phyloP scores from a whole-genome alignment of 192 early-diverging fungal species.

The Coemansia sp. region DNA sequence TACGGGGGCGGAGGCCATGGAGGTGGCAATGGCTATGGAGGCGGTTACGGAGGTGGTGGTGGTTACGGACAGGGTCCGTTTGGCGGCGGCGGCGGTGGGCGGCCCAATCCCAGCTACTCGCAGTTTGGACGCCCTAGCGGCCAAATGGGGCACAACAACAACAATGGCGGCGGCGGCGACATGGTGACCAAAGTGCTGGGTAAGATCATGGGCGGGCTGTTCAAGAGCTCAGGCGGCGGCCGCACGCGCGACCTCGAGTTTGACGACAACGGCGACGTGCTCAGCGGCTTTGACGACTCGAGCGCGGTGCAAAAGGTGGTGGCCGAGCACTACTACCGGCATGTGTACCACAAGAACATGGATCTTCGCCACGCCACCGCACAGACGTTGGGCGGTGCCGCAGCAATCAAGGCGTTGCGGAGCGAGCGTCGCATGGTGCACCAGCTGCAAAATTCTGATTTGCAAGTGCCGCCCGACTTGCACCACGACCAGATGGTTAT shows the following conservation, averaged over 20 bases:
- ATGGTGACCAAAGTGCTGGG: constrained; percentile 31
- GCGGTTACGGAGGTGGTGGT: constrained; percentile 44
- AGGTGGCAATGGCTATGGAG: constrained; percentile 54
- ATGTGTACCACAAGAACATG: constrained; percentile 37
- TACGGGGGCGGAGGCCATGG: constrained; percentile 12
- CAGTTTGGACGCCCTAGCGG: constrained; percentile 18
- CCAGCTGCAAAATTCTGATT: constrained; percentile 12
- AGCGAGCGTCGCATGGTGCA: constrained; percentile 22
- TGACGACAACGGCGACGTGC: constrained; percentile 9
- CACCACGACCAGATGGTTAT: constrained; percentile 41
- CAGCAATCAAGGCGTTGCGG: constrained; percentile 38
- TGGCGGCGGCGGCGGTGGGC: constrained; percentile 10
- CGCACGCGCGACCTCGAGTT: constrained; percentile 42
- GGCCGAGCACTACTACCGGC: constrained; percentile 48
- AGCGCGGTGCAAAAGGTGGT: constrained; percentile 34
- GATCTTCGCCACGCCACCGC: constrained; percentile 31
- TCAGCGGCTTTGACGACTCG: constrained; percentile 36
- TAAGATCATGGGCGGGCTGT: constrained; percentile 48
- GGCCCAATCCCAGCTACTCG: constrained; percentile 9
- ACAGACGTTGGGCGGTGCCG: constrained; percentile 42
- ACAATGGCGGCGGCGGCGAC: constrained; percentile 15
- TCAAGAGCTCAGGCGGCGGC: constrained; percentile 14
- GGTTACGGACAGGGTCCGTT: constrained; percentile 37
- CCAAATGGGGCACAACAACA: constrained; percentile 5
- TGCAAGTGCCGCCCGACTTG: constrained; percentile 27